Conservation (phyloP, 768 basidiomycete genomes). For the Fomitopsis serialis region DNA sequence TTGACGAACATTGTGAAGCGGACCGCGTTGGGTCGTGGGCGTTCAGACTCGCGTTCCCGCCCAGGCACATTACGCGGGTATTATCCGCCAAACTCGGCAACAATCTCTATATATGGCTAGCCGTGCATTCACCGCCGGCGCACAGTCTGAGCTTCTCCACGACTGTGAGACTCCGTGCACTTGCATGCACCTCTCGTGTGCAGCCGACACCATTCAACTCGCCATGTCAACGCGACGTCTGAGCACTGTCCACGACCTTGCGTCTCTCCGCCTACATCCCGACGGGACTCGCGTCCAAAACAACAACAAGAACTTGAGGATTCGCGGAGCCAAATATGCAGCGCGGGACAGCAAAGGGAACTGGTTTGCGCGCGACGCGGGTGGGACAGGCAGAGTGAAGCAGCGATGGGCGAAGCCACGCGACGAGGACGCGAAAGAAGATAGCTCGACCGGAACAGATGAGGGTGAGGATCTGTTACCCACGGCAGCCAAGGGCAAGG, state of each 20-base stretch:
- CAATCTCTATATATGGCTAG: no score
- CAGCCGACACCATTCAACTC: neutral
- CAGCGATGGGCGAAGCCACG: conserved; percentile 25
- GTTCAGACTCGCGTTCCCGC: no score
- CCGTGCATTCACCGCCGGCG: no score
- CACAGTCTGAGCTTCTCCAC: no score
- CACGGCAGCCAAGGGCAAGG: conserved; percentile 19
- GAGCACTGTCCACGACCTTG: conserved; percentile 60
- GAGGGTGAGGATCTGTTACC: neutral
- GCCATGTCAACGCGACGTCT: conserved; percentile 23
- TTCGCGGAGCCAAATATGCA: conserved; percentile 29
- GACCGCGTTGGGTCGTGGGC: no score
- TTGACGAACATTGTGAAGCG: no score
- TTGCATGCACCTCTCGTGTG: neutral
- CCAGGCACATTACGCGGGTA: no score
- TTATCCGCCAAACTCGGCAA: no score
- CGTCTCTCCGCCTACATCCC: conserved; percentile 58
- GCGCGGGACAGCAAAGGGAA: conserved; percentile 48
- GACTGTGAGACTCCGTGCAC: no score
- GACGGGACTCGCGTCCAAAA: conserved; percentile 57
- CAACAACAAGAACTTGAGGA: conserved; percentile 28
- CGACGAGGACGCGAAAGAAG: conserved; percentile 14
- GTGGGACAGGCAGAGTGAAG: conserved; percentile 40
- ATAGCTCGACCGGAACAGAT: conserved; percentile 10
- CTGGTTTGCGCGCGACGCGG: conserved; percentile 66